Evolutionary conservation across 345 rosid genomes (phyloP), one percentile per base, ranked within the genome.

Genomic region (Nasturtium officinale): DNA sequence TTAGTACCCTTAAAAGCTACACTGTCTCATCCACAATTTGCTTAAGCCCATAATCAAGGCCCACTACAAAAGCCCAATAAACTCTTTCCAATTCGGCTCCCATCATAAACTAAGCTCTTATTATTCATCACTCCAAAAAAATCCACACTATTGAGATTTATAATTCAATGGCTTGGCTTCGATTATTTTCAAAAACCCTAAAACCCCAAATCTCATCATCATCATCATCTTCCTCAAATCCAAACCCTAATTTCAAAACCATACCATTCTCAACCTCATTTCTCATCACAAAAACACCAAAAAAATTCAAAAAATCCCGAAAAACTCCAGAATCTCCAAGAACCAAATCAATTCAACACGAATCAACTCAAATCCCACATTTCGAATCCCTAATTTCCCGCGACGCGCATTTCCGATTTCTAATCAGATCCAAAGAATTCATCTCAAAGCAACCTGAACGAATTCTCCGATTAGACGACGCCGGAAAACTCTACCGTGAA

Each of bases 401-500:
- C 56, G 92, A 89, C 73, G 61, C 91, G 38, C 79, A 29, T 82
- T 85, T 87, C 82, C 82, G 91, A 7, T 94, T 94, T 68, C 85
- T 94, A 29, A 83, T 69, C 72, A 79, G 83, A 2, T 77, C 92
- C 75, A 85, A 84, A 56, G 83, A 79, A 13, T 87, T 83, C 85
- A 87, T 91, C 79, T 78, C 89, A 68, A 83, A 83, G 46, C 90
- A 85, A 61, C 91, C 89, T 4, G 85, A 87, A 10, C 85, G 69
- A 33, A 79, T 87, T 61, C 90, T 94, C 83, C 94, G 67, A 35
- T 85, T 89, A 28, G 91, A 84, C 5, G 96, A 87, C 71, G 95
- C 95, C 40, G 91, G 97, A 8, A 94, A 86, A 80, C 91, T 91
- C 50, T 67, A 89, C 82, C 95, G 81, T 3, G 91, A 90, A 76